Base-by-base conservation (phyloP, 2,329 filamentous ascomycete genomes). In the Coniella vitis region DNA sequence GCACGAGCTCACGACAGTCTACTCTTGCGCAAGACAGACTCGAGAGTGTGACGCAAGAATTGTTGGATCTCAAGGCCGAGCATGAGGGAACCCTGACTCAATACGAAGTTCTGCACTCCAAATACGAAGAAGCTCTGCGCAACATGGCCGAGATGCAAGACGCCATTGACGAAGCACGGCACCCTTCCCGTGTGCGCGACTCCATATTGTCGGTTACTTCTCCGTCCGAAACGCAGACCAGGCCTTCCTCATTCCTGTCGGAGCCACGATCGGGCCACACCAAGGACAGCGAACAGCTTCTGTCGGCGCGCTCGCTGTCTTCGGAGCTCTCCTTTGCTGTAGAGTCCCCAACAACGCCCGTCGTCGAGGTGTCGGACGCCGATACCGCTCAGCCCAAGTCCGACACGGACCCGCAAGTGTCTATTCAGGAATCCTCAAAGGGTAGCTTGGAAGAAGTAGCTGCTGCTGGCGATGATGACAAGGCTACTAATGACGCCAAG, bases 11-110 rank as follows among this genome's bases (percentile, higher is more conserved):
- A 13, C 86, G 87, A 0, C 90, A 96, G 64, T 84, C 82, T 38
- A 86, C 84, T 55, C 90, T 90, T 59, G 87, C 96, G 46, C 86
- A 87, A 7, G 91, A 97, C 63, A 96, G 97, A 69, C 79, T 97
- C 13, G 91, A 97, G 60, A 84, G 76, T 35, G 86, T 97, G 36
- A 93, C 86, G 0, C 89, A 95, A 63, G 93, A 98, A 67, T 82
- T 98, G 2, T 79, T 95, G 49, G 88, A 93, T 58, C 78, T 98
- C 45, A 86, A 87, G 14, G 84, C 94, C 36, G 90, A 96, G 66
- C 93, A 98, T 59, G 91, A 97, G 64, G 74, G 77, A 8, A 91
- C 89, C 0, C 63, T 95, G 16, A 83, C 77, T 55, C 89, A 97
- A 51, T 91, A 84, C 58, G 87, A 94, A 55, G 69, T 82, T 39